Percentiles rank a stretch among this genome's conserved stretches.
Conservation (phyloP, 2,329 filamentous ascomycete species). For the Ophiocordyceps sinensis region DNA sequence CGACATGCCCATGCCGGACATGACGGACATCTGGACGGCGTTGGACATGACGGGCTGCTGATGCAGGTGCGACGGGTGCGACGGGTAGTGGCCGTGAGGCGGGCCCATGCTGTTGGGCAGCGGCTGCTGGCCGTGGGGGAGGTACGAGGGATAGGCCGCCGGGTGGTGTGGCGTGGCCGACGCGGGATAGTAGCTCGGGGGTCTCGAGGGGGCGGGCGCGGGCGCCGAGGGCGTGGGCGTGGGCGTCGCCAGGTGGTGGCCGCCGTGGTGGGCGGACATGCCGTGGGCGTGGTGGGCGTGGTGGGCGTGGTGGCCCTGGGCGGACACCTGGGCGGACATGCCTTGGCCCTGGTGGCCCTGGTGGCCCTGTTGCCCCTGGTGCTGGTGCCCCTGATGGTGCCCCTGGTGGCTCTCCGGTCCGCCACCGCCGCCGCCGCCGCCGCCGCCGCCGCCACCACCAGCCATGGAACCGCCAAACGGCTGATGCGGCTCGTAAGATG, state of each 20-base stretch:
- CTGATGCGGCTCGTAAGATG: constrained; percentile 53
- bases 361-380: no score
- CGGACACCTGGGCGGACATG: no score
- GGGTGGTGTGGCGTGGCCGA: constrained; percentile 31
- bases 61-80: no score
- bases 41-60: constrained; percentile 67
- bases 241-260: no score
- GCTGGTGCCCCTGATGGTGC: no score
- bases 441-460: constrained; percentile 15
- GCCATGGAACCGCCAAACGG: constrained; percentile 48
- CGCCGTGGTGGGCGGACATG: no score
- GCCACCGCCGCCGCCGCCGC: no score
- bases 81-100: constrained; percentile 34
- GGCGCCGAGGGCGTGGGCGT: constrained; percentile 35
- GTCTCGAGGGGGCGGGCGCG: constrained; percentile 31
- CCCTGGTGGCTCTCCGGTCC: constrained; percentile 17
- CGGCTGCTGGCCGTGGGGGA: constrained; percentile 16
- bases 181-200: constrained; percentile 46
- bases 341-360: no score
- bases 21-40: constrained; percentile 55
- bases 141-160: constrained; percentile 29
- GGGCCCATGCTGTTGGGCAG: constrained; percentile 29
- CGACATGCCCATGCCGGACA: constrained; percentile 44
- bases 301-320: no score
- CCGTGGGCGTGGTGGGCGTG: constrained; percentile 8